Conservation (phyloP, 768 basidiomycete species). For the Panellus pusillus region DNA sequence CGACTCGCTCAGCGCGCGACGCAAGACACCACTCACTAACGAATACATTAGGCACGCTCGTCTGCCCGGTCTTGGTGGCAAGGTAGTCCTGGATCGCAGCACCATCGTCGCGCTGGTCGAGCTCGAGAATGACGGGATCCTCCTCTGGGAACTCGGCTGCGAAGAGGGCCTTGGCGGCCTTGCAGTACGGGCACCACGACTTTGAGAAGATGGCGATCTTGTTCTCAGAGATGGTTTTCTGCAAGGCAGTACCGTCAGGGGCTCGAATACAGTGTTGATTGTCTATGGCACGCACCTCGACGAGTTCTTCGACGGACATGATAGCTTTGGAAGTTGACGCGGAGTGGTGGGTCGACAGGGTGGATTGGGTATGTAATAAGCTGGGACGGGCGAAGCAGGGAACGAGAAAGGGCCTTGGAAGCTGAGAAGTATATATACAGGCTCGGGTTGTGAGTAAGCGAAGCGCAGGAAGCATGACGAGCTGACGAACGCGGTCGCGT, state of each 20-base stretch:
- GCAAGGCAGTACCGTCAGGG: neutral
- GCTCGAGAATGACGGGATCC: constrained; percentile 31
- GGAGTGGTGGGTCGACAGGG: constrained; percentile 2
- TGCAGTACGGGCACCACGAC: constrained; percentile 39
- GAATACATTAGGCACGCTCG: constrained; percentile 61
- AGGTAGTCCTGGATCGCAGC: constrained; percentile 54
- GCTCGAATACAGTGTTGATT: too few relatives aligned
- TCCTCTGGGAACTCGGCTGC: constrained; percentile 25
- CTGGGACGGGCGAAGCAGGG: neutral
- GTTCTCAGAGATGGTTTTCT: constrained; percentile 36
- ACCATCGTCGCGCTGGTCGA: constrained; percentile 48
- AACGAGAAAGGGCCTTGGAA: too few relatives aligned
- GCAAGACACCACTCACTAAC: constrained; percentile 42
- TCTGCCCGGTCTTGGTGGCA: constrained; percentile 45
- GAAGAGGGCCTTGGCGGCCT: constrained; percentile 36
- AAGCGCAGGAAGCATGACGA: constrained; percentile 9
- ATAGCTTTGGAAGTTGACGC: constrained; percentile 9
- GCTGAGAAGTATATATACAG: constrained; percentile 14
- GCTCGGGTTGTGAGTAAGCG: constrained; percentile 16
- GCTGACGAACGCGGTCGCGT: constrained; percentile 13
- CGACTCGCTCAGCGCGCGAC: neutral
- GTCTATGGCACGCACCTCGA: constrained; percentile 7
- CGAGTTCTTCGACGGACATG: constrained; percentile 16
- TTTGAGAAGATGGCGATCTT: constrained; percentile 48
- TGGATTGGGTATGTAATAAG: neutral